Evolutionary conservation across 495 filamentous ascomycete genomes (phyloP).

Genomic region (Penicillium desertorum): DNA sequence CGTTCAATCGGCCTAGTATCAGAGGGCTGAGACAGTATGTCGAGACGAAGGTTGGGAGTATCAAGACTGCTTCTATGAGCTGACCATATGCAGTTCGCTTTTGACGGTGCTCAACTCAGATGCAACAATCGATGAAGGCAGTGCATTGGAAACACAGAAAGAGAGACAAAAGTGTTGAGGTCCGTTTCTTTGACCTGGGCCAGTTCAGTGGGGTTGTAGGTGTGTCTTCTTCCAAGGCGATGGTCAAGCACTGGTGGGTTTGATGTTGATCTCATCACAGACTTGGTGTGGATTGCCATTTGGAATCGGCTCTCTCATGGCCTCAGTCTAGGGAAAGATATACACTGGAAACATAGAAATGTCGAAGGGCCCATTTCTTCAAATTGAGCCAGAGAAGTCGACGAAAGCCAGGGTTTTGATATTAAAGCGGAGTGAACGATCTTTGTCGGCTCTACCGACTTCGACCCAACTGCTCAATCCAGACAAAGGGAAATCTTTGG

Average conservation of each 20-base stretch:
- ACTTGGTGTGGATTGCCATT: neutral
- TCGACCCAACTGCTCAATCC: neutral
- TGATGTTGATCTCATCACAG: neutral
- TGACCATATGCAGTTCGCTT: conserved; percentile 54
- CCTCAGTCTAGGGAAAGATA: neutral
- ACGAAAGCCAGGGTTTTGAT: neutral
- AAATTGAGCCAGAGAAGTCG: neutral
- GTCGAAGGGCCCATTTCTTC: neutral
- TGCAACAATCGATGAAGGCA: conserved; percentile 62
- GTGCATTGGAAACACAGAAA: conserved; percentile 17
- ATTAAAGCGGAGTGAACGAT: neutral
- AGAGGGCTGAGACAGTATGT: conserved; percentile 48
- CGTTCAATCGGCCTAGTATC: conserved; percentile 56
- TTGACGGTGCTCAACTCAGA: conserved; percentile 54
- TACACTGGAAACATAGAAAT: neutral
- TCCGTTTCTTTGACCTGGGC: conserved; percentile 11
- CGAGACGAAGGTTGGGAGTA: conserved; percentile 49
- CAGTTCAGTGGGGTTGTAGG: conserved; percentile 8
- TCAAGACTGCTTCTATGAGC: conserved; percentile 50
- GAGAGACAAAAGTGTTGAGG: conserved; percentile 1
- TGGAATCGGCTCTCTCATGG: neutral
- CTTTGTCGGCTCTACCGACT: neutral
- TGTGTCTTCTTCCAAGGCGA: neutral
- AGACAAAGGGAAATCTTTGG: neutral
- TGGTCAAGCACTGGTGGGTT: neutral